A percentile compares a stretch with the other conserved stretches of the same genome.
Conservation (phyloP, 2,329 filamentous ascomycete genomes). For the Ceratocystis lukuohia region DNA sequence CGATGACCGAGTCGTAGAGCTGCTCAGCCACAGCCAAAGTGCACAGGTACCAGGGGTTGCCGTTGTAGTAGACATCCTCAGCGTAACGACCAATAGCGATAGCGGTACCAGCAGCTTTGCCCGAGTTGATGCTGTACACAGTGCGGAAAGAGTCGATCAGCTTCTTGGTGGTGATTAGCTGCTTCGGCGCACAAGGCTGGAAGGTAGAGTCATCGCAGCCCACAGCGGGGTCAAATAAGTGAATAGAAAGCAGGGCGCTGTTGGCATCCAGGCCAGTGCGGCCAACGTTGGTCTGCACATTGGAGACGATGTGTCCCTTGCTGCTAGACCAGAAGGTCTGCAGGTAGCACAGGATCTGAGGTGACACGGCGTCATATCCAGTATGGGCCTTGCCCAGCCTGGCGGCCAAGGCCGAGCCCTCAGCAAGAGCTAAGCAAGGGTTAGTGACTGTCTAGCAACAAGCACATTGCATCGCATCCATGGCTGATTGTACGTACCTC, state of each 20-base stretch:
- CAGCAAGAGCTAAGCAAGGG: constrained; percentile 38
- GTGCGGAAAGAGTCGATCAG: constrained; percentile 62
- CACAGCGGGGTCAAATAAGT: constrained; percentile 53
- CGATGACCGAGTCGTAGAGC: constrained; percentile 61
- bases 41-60: constrained; percentile 70
- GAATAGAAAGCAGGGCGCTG: constrained; percentile 51
- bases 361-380: constrained; percentile 50
- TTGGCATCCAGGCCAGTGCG: constrained; percentile 61
- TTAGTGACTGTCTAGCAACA: background rate
- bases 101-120: constrained; percentile 45
- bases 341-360: constrained; percentile 58
- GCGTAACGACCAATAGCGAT: constrained; percentile 53
- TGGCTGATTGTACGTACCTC: constrained; percentile 32
- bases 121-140: constrained; percentile 56
- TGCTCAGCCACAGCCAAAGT: constrained; percentile 69
- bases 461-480: too few relatives aligned
- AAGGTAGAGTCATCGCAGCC: constrained; percentile 58
- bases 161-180: constrained; percentile 63
- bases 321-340: constrained; percentile 57
- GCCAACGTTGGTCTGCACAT: constrained; percentile 40
- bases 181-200: constrained; percentile 59
- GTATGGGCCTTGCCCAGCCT: constrained; percentile 46
- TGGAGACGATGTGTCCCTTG: constrained; percentile 51
- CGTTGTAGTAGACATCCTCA: constrained; percentile 61
- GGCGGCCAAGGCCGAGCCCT: constrained; percentile 54